phyloP scores from a whole-genome alignment of 768 basidiomycete genomes.

The Tulasnella calospora region DNA sequence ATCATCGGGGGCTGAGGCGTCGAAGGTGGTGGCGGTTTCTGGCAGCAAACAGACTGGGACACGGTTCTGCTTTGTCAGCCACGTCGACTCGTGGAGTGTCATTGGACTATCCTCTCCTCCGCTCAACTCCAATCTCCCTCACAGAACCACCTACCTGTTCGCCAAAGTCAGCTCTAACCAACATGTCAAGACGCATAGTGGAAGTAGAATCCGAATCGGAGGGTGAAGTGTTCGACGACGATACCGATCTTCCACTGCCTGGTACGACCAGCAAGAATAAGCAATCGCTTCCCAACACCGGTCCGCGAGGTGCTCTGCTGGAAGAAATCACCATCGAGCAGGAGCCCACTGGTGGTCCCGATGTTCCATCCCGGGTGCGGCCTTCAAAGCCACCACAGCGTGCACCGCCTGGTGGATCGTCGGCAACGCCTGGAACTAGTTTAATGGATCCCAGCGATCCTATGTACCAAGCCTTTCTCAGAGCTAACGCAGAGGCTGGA shows the following conservation, averaged over 20 bases:
- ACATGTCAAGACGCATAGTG: constrained; percentile 33
- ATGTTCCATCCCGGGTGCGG: not conserved
- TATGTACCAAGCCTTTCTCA: constrained; percentile 5
- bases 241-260: constrained; percentile 84
- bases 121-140: not conserved
- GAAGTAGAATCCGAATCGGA: constrained; percentile 54
- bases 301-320: constrained; percentile 67
- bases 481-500: constrained; percentile 6
- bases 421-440: not conserved
- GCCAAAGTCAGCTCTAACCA: constrained; percentile 1
- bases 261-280: not conserved
- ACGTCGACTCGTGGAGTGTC: constrained; percentile 3
- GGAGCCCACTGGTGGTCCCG: constrained; percentile 9
- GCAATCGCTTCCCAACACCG: constrained; percentile 54
- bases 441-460: constrained; percentile 15
- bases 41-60: not conserved
- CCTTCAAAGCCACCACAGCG: constrained; percentile 1
- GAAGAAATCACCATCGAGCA: constrained; percentile 51
- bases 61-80: constrained; percentile 4
- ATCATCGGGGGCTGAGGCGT: not conserved
- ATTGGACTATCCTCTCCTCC: not conserved
- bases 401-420: not conserved
- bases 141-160: not conserved
- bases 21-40: constrained; percentile 1
- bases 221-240: constrained; percentile 67